Evolutionary conservation across 371 early-diverging fungal species (phyloP).

Genomic region (Mucor indicus): DNA sequence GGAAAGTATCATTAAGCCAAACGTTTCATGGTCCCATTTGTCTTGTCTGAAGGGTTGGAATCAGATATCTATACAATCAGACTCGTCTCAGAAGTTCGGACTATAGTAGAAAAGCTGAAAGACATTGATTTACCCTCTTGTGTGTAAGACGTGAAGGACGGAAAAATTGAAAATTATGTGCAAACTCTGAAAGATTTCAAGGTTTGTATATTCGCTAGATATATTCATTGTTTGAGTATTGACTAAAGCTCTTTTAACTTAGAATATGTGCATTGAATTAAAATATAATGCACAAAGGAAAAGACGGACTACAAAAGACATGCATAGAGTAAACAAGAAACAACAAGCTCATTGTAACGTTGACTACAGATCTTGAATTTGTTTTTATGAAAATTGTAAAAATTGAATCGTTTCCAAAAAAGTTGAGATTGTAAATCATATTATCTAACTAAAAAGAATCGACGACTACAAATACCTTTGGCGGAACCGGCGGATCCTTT

Average conservation of each 20-base stretch:
- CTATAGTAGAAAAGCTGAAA: conserved; percentile 13
- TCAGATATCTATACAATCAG: conserved; percentile 16
- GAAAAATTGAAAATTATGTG: background rate
- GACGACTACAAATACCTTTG: no score
- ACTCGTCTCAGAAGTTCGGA: conserved; percentile 14
- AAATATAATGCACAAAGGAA: conserved; percentile 6
- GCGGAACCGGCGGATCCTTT: no score
- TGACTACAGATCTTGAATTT: no score
- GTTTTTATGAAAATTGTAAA: no score
- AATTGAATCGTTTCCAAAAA: no score
- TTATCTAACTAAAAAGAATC: no score
- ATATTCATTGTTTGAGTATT: conserved; percentile 10
- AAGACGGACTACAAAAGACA: conserved; percentile 11
- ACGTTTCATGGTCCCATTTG: conserved; percentile 8
- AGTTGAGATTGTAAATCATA: no score
- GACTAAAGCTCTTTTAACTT: conserved; percentile 12
- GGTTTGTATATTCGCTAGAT: conserved; percentile 11
- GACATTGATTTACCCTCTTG: conserved; percentile 13
- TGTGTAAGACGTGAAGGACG: background rate
- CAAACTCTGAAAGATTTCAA: background rate
- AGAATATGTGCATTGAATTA: conserved; percentile 10
- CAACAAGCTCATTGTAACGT: no score
- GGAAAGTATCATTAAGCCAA: conserved; percentile 9
- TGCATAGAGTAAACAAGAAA: conserved; percentile 12
- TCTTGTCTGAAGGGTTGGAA: conserved; percentile 13